Evolutionary conservation across 495 filamentous ascomycete species (phyloP).

Genomic region (Penicillium taxi): DNA sequence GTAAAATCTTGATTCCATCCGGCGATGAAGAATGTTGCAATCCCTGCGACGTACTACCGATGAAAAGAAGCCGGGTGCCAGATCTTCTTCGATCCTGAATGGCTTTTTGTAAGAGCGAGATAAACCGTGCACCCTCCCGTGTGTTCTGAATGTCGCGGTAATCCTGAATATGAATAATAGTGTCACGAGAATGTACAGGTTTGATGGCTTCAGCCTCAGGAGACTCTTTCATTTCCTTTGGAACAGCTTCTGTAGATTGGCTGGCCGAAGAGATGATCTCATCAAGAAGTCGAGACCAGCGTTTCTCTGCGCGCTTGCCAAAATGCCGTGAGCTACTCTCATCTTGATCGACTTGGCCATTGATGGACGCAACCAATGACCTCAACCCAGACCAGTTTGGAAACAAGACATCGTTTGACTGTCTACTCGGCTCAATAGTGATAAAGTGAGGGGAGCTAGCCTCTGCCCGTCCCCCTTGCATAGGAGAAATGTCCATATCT

Average conservation of each 20-base stretch:
- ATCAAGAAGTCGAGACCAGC: slow-evolving; percentile 32
- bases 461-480: slow-evolving; percentile 15
- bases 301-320: slow-evolving; percentile 18
- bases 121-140: slow-evolving; percentile 51
- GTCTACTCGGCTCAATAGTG: slow-evolving; percentile 31
- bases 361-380: slow-evolving; percentile 33
- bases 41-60: slow-evolving; percentile 55
- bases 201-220: slow-evolving; percentile 9
- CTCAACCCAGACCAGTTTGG: slow-evolving; percentile 31
- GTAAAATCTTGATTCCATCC: slow-evolving; percentile 43
- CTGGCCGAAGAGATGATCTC: slow-evolving; percentile 25
- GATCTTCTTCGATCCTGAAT: slow-evolving; percentile 59
- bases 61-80: slow-evolving; percentile 63
- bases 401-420: slow-evolving; percentile 28
- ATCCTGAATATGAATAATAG: slow-evolving; percentile 76
- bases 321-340: slow-evolving; percentile 8
- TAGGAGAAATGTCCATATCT: slow-evolving; percentile 25
- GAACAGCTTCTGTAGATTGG: slow-evolving; percentile 3
- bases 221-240: slow-evolving; percentile 7
- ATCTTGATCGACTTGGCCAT: slow-evolving; percentile 22
- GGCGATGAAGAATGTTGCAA: slow-evolving; percentile 14
- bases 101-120: slow-evolving; percentile 58
- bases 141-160: slow-evolving; percentile 65
- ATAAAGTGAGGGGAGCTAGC: slow-evolving; percentile 28
- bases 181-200: slow-evolving; percentile 22